These are phyloP conservation scores for Tylopilus vinaceipallidus DNA, from an alignment of 768 basidiomycete species.

Conservation along the genomic window DNA sequence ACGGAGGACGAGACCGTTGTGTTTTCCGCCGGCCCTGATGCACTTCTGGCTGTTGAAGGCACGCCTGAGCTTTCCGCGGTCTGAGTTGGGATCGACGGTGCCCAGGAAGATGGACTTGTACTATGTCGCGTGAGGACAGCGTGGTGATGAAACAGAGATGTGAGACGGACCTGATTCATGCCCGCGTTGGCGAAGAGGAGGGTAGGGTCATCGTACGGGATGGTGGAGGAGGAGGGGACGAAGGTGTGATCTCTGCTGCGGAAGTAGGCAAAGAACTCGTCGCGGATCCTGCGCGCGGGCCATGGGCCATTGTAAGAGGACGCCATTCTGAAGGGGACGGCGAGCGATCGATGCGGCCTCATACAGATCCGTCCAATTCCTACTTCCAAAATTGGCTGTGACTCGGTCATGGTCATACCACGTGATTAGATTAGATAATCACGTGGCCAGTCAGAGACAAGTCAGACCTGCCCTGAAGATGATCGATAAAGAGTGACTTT, in stretches of 20 bases:
- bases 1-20: conserved; percentile 66
- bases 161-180: conserved; percentile 79
- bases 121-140: conserved; percentile 39
- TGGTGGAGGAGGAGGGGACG: conserved; percentile 86
- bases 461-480: conserved; percentile 42
- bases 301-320: conserved; percentile 46
- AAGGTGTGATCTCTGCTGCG: conserved; percentile 76
- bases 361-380: conserved; percentile 1
- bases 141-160: neutral
- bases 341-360: conserved; percentile 25
- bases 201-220: conserved; percentile 97
- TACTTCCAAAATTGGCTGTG: neutral
- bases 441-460: neutral
- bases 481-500: conserved; percentile 41
- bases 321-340: conserved; percentile 22
- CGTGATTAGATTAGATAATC: conserved; percentile 24
- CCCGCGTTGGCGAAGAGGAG: conserved; percentile 98
- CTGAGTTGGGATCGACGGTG: conserved; percentile 93
- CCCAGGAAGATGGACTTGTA: conserved; percentile 98
- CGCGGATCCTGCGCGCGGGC: conserved; percentile 80
- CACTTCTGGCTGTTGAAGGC: conserved; percentile 98
- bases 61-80: conserved; percentile 85
- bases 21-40: conserved; percentile 97
- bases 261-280: conserved; percentile 93
- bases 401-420: conserved; percentile 15